Evolutionary conservation across 805 yeast genomes (phyloP), one percentile per base, ranked within the genome.

Genomic region (Pichia nanzhaoensis): DNA sequence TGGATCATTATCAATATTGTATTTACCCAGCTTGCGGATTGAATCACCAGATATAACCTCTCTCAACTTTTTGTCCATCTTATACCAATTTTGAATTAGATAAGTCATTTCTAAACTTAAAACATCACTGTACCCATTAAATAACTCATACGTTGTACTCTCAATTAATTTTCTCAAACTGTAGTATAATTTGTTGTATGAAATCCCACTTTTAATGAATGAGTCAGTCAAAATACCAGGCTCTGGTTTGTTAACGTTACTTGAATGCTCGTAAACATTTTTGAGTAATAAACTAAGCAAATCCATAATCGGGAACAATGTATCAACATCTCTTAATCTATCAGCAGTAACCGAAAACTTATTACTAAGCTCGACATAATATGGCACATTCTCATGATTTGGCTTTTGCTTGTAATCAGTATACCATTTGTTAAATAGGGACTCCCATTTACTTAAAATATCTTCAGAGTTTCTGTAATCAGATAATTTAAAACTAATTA

Each of bases 381-480:
- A 65, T 7, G 75, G 70, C 35, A 65, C 69, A 34, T 57, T 38
- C 37, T 42, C 41, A 4, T 56, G 41, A 21, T 51, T 45, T 3
- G 48, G 51, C 14, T 58, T 55, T 1, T 47, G 44, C 4, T 42
- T 41, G 52, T 58, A 70, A 61, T 58, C 59, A 59, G 41, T 63
- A 50, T 48, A 56, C 66, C 66, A 62, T 45, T 77, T 77, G 42
- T 76, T 79, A 55, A 89, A 75, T 41, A 84, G 70, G 46, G 80
- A 75, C 50, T 77, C 80, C 95, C 96, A 91, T 63, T 89, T 80
- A 45, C 79, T 75, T 52, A 80, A 66, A 44, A 91, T 84, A 60
- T 86, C 96, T 53, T 86, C 95, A 12, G 81, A 73, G 56, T 86
- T 86, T 57, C 91, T 78, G 63, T 83, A 83, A 58, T 91, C 96